Percentiles rank a stretch among this genome's conserved stretches.
phyloP scores from a whole-genome alignment of 768 basidiomycete genomes.

The Imleria badia region DNA sequence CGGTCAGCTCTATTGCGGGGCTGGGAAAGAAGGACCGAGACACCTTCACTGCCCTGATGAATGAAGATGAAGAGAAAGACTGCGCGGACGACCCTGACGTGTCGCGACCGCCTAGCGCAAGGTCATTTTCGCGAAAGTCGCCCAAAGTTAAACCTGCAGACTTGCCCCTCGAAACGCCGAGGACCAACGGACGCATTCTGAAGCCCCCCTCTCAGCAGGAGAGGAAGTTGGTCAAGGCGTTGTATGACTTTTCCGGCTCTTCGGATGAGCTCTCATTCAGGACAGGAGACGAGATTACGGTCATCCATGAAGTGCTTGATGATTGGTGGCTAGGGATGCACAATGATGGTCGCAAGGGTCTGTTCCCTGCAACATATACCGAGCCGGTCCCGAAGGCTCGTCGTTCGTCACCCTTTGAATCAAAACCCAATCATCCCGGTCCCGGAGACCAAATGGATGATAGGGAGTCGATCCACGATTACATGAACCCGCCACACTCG shows the following conservation, averaged over 20 bases:
- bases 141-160: constrained; percentile 28
- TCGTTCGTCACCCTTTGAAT: constrained; percentile 34
- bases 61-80: constrained; percentile 39
- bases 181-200: constrained; percentile 39
- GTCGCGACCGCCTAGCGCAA: constrained; percentile 38
- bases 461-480: constrained; percentile 18
- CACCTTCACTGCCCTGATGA: constrained; percentile 56
- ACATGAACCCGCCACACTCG: constrained; percentile 24
- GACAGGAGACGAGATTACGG: constrained; percentile 70
- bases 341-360: constrained; percentile 59
- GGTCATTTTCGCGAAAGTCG: constrained; percentile 30
- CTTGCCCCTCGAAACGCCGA: constrained; percentile 25
- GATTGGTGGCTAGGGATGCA: constrained; percentile 91
- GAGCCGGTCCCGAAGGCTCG: constrained; percentile 37
- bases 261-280: constrained; percentile 78
- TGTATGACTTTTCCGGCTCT: constrained; percentile 73
- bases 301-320: constrained; percentile 78
- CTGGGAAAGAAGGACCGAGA: constrained; percentile 59
- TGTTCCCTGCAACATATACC: constrained; percentile 81
- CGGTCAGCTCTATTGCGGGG: constrained; percentile 60
- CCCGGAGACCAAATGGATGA: constrained; percentile 25
- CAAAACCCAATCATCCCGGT: constrained; percentile 19
- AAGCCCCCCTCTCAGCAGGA: constrained; percentile 51
- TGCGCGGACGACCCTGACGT: constrained; percentile 22
- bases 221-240: constrained; percentile 60